Conservation (phyloP, 306 rosid species). For the Acacia melanoxylon region DNA sequence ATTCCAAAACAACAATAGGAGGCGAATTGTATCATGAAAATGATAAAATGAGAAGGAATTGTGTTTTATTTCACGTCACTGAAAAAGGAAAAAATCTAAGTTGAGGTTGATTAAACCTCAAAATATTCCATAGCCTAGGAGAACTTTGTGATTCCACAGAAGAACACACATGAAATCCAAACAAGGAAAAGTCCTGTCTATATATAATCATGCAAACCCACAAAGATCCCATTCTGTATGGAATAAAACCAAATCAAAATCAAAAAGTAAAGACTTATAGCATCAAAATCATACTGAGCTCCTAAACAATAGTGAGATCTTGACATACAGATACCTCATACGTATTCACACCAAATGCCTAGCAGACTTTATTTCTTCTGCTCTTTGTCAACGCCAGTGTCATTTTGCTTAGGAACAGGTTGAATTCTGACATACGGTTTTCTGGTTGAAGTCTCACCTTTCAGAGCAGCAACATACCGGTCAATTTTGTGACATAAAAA, state of each 20-base stretch:
- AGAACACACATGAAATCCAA: background rate
- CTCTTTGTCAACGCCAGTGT: constrained; percentile 33
- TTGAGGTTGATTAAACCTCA: background rate
- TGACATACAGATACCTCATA: background rate
- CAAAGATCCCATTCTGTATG: background rate
- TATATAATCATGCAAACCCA: constrained; percentile 5
- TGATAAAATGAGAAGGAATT: background rate
- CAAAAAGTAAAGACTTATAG: background rate
- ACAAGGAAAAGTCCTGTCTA: background rate
- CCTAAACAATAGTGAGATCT: background rate
- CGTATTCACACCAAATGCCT: constrained; percentile 20
- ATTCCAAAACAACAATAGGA: no score
- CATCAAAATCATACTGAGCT: constrained; percentile 8
- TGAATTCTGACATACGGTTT: constrained; percentile 90
- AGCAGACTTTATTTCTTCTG: constrained; percentile 43
- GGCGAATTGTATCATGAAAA: background rate
- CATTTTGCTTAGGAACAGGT: constrained; percentile 53
- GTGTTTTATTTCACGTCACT: constrained; percentile 2
- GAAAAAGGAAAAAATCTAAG: background rate
- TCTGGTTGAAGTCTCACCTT: constrained; percentile 79
- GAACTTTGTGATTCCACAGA: constrained; percentile 15
- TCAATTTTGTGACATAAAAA: constrained; percentile 20
- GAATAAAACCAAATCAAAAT: background rate
- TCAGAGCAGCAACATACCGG: constrained; percentile 85
- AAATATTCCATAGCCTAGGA: background rate